These are phyloP conservation scores for Neolentinus lepideus DNA, from an alignment of 1,284 basidiomycete genomes.

Conservation along the genomic window DNA sequence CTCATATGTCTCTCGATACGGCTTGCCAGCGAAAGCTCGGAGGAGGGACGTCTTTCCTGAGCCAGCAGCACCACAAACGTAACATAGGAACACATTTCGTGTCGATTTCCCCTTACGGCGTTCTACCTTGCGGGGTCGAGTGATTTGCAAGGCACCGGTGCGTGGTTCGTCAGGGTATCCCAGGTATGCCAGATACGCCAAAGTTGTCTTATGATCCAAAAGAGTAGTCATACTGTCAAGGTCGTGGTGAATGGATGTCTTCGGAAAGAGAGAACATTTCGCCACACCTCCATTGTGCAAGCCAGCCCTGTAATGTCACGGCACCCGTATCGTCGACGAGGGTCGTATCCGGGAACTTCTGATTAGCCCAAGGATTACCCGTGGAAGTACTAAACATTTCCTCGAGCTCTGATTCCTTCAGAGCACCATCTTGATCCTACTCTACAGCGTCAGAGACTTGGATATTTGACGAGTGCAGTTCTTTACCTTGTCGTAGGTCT, in stretches of 20 bases:
- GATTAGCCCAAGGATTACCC: constrained; percentile 85
- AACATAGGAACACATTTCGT: constrained; percentile 87
- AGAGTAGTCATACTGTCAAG: constrained; percentile 87
- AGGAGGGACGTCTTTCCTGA: constrained; percentile 91
- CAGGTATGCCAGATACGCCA: constrained; percentile 94
- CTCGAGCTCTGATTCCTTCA: constrained; percentile 81
- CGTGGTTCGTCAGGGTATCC: constrained; percentile 75
- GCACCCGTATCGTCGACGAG: constrained; percentile 85
- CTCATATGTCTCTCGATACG: constrained; percentile 66
- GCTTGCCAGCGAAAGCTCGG: constrained; percentile 81
- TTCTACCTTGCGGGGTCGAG: constrained; percentile 79
- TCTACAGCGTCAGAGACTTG: neutral
- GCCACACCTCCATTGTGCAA: constrained; percentile 93
- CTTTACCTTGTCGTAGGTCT: constrained; percentile 87
- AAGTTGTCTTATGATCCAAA: constrained; percentile 84
- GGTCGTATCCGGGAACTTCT: constrained; percentile 87
- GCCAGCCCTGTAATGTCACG: constrained; percentile 94
- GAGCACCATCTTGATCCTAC: constrained; percentile 91
- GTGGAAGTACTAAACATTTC: constrained; percentile 92
- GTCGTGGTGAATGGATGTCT: neutral
- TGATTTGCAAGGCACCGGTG: constrained; percentile 77
- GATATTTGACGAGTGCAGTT: neutral
- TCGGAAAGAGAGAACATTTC: neutral
- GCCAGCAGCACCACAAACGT: constrained; percentile 92
- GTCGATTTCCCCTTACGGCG: constrained; percentile 83